These are phyloP conservation scores for Tylopilus felleus DNA, from an alignment of 768 basidiomycete genomes.

Conservation along the genomic window DNA sequence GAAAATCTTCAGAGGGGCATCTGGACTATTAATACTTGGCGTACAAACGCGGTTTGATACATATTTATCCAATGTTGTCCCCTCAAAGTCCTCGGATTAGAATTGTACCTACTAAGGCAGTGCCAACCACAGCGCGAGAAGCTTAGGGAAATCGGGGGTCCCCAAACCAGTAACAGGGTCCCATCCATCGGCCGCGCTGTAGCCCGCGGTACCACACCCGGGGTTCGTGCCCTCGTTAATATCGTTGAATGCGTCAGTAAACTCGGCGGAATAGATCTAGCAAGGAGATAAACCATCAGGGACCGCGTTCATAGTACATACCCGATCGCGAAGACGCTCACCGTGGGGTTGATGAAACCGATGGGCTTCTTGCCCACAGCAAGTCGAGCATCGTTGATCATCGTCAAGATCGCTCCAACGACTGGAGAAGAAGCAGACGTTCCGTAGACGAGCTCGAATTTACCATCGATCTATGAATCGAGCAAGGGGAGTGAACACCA, in stretches of 20 bases:
- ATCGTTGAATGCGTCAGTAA: slow-evolving; percentile 32
- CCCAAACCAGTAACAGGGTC: not conserved
- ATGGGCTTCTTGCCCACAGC: slow-evolving; percentile 31
- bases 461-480: slow-evolving; percentile 21
- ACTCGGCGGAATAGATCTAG: slow-evolving; percentile 9
- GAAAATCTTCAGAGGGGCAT: too few species aligned
- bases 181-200: not conserved
- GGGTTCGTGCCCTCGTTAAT: slow-evolving; percentile 44
- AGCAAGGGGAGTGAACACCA: not conserved
- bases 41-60: too few species aligned
- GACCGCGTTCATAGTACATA: not conserved
- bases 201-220: slow-evolving; percentile 20
- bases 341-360: slow-evolving; percentile 8
- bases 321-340: not conserved
- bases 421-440: slow-evolving; percentile 35
- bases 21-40: too few species aligned
- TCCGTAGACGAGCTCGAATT: slow-evolving; percentile 26
- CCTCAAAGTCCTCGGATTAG: not conserved
- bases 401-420: slow-evolving; percentile 32
- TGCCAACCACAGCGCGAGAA: slow-evolving; percentile 14
- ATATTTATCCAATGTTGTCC: too few species aligned
- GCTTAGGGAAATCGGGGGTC: not conserved
- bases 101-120: slow-evolving; percentile 3
- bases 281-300: too few species aligned
- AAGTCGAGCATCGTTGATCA: slow-evolving; percentile 39